These are phyloP conservation scores for Globomyces sp. DNA, from an alignment of 371 early-diverging fungal genomes.

Conservation along the genomic window DNA sequence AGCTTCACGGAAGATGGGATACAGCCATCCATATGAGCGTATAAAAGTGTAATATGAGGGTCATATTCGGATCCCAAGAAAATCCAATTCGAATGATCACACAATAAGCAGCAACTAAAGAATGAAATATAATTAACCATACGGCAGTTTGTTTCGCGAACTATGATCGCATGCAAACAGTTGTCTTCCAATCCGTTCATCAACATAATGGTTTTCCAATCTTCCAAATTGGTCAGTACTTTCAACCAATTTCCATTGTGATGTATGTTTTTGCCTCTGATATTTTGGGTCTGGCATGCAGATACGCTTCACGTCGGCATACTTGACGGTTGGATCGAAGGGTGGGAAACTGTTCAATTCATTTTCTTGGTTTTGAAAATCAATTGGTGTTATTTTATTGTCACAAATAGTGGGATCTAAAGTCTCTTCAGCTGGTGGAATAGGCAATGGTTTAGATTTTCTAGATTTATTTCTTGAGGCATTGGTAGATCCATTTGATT, in stretches of 20 bases:
- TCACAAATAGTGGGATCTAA: background rate
- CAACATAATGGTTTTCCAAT: background rate
- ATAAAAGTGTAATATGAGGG: constrained; percentile 31
- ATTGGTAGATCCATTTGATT: background rate
- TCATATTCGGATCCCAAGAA: constrained; percentile 38
- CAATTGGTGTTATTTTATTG: background rate
- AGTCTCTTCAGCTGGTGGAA: background rate
- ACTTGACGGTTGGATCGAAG: too few species aligned
- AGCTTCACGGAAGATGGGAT: constrained; percentile 36
- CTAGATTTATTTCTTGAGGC: constrained; percentile 3
- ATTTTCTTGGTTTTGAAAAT: background rate
- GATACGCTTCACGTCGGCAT: constrained; percentile 5
- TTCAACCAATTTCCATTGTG: constrained; percentile 4
- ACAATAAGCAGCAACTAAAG: constrained; percentile 20
- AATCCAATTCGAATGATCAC: constrained; percentile 37
- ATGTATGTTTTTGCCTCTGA: background rate
- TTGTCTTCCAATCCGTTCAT: constrained; percentile 8
- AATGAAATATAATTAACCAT: constrained; percentile 7
- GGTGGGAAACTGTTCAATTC: too few species aligned
- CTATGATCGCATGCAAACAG: constrained; percentile 1
- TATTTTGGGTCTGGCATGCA: background rate
- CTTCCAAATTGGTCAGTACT: background rate
- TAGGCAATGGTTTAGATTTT: constrained; percentile 4
- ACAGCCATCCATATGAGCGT: constrained; percentile 41
- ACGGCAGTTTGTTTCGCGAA: background rate